phyloP scores from a whole-genome alignment of 306 rosid genomes.

The Rubus parviflorus region DNA sequence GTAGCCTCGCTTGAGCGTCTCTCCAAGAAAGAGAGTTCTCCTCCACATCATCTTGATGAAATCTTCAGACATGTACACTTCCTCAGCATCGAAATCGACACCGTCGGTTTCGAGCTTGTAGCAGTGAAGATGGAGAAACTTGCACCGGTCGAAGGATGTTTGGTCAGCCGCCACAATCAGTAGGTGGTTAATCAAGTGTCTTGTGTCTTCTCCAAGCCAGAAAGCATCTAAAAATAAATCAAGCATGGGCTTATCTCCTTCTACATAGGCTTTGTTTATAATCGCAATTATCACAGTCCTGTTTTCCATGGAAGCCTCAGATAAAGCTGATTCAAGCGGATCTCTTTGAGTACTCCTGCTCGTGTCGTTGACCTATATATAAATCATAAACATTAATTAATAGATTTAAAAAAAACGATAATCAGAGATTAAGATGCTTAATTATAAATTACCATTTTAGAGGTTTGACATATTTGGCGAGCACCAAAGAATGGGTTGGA shows the following conservation, averaged over 20 bases:
- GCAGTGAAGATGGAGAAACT: conserved; percentile 33
- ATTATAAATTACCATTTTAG: not conserved
- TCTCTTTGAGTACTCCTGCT: not conserved
- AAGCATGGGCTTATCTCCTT: conserved; percentile 32
- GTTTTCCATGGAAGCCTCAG: conserved; percentile 22
- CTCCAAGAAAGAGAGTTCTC: conserved; percentile 31
- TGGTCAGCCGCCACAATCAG: conserved; percentile 29
- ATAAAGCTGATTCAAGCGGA: conserved; percentile 24
- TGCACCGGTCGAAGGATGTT: conserved; percentile 29
- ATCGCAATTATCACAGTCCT: conserved; percentile 25
- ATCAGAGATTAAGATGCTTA: not conserved
- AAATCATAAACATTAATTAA: not conserved
- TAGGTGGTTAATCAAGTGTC: conserved; percentile 25
- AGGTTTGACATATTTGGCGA: not conserved
- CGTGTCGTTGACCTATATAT: not conserved
- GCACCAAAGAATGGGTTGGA: not conserved
- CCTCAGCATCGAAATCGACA: conserved; percentile 23
- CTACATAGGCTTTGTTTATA: conserved; percentile 35
- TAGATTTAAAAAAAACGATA: not conserved
- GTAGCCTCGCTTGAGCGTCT: conserved; percentile 31
- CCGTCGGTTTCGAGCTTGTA: conserved; percentile 24
- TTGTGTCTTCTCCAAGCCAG: conserved; percentile 36
- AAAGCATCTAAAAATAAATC: conserved; percentile 33
- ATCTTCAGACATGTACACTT: conserved; percentile 28
- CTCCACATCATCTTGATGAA: conserved; percentile 34